Evolutionary conservation across 176 grass and related monocot species (phyloP), one percentile per base, ranked within the genome.

Genomic region (Pontederia paniculata): DNA sequence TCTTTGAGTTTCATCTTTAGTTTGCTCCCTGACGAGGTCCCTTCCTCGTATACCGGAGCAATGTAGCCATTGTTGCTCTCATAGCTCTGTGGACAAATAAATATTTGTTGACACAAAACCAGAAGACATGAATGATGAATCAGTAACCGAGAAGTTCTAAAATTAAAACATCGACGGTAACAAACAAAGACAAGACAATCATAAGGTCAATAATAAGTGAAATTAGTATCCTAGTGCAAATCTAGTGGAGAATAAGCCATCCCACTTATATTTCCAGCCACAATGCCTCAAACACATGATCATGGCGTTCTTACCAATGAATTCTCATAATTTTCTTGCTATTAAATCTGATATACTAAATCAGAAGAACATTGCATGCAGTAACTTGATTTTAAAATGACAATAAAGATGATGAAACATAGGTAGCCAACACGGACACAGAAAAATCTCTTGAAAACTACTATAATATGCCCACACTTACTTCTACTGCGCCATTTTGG

Each of bases 1-100:
- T 97, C 86, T 66, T 90, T 97, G 11, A 97, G 93, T 70, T 84
- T 97, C 74, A 83, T 90, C 71, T 84, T 90, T 23, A 97, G 74
- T 37, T 80, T 84, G 65, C 83, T 88, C 48, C 83, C 74, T 58
- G 86, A 97, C 3, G 93, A 91, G 45, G 69, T 73, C 50, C 82
- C 86, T 68, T 89, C 90, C 52, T 97, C 83, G 57, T 70, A 87
- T 69, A 71, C 70, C 0, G 93, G 86, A 37, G 83, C 80, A 31
- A 84, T 65, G 57, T 97, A 97, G 48, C 86, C 83, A 70, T 80
- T 86, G 66, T 84, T 78, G 37, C 89, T 83, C 13, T 84, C 86
- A 3, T 79, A 90, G 52, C 44, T 79, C 86, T 97, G 69, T 57
- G 46, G 68, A 77, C 59, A 66, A 79, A 55, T 23, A 8, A 17